phyloP scores from a whole-genome alignment of 2,329 filamentous ascomycete genomes.

The Ophiostoma piceae region DNA sequence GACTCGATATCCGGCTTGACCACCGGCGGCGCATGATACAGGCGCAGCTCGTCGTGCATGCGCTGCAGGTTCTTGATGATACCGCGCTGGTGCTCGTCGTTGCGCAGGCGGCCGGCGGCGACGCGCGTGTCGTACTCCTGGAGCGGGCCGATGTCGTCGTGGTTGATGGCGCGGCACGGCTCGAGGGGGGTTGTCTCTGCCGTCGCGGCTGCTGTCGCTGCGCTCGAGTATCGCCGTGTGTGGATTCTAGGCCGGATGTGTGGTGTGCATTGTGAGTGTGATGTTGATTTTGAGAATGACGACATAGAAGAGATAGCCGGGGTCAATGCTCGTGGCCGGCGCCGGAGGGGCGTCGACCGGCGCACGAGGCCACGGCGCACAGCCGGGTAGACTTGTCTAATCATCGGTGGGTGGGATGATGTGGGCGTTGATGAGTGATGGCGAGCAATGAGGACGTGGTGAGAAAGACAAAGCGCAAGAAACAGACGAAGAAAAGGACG shows the following conservation, averaged over 20 bases:
- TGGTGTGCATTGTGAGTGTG: constrained; percentile 23
- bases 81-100: constrained; percentile 83
- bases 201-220: constrained; percentile 22
- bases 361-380: constrained; percentile 24
- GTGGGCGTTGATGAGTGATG: too few relatives aligned
- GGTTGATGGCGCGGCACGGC: neutral
- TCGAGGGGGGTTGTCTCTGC: neutral
- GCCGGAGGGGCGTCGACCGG: constrained; percentile 19
- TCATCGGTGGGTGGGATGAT: constrained; percentile 13
- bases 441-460: too few relatives aligned
- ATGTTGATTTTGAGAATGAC: neutral
- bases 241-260: constrained; percentile 12
- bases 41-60: constrained; percentile 73
- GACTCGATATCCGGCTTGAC: constrained; percentile 72
- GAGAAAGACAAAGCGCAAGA: too few relatives aligned
- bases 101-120: constrained; percentile 63
- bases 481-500: too few relatives aligned
- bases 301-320: neutral
- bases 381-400: constrained; percentile 21
- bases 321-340: constrained; percentile 8
- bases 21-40: constrained; percentile 69
- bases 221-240: constrained; percentile 24
- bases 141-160: constrained; percentile 59
- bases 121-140: constrained; percentile 85
- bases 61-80: constrained; percentile 87